Base-by-base conservation (phyloP, 2,329 filamentous ascomycete species). In the Cryphonectria parasitica region DNA sequence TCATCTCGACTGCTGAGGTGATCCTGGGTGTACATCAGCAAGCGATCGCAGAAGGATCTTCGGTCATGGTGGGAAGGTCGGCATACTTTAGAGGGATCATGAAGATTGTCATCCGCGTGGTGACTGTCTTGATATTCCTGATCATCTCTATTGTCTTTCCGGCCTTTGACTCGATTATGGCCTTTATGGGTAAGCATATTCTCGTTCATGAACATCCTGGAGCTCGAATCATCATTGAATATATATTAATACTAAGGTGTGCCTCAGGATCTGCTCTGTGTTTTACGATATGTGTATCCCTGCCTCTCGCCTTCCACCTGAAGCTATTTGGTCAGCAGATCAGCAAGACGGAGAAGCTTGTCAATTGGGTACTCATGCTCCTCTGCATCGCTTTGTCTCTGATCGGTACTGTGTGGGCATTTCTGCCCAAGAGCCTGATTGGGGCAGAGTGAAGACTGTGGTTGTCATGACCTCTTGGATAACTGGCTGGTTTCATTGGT, bases 201-300 rank as follows among this genome's bases (percentile, higher is more conserved):
- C 64, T 28, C 25, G 28, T 39, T 17, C 10, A 34, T n/a, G 45
- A 49, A 49, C 45, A 39, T 8, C 45, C 10, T 22, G 19, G 13
- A 39, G 43, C 17, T 49, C 45, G 22, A 7, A 36, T 45, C 10
- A 15, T 45, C 31, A 19, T 43, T 5, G 10, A 58, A 25, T 8
- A 13, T 25, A 22, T 36, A 8, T 34, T n/a, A 22, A 28, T 4
- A 45, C 61, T 64, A 43, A 64, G n/a, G 7, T 45, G 19, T 15
- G n/a, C 36, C 22, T 64, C 54, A 67, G 66, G 96, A 17, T 93
- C 92, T 54, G 92, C 94, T 3, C 87, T 97, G 22, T 98, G 95
- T 82, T 97, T 97, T 76, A 93, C 93, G 25, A 97, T 98, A 74
- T 98, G 95, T 81, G 90, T 98, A 74, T 94, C 97, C 80, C 85